Conservation (phyloP, 352 stramenopile species). For the Globisporangium middletonii region DNA sequence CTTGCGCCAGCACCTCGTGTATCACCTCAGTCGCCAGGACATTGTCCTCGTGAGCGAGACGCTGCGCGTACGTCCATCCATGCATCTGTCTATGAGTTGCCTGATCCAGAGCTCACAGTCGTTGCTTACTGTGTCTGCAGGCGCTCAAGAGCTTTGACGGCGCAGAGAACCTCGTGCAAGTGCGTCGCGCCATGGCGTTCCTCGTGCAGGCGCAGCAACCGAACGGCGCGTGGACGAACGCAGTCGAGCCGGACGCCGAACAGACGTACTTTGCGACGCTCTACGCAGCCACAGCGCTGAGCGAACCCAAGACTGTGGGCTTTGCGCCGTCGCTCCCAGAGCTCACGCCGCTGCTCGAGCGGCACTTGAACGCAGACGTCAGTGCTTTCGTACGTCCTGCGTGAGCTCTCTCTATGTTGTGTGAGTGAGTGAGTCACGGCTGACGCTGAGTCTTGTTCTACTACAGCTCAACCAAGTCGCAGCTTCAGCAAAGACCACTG, state of each 20-base stretch:
- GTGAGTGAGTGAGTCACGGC: not conserved
- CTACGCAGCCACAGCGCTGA: slow-evolving; percentile 39
- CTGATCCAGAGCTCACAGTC: not conserved
- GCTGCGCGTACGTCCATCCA: slow-evolving; percentile 35
- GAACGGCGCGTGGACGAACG: slow-evolving; percentile 50
- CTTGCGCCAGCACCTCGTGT: slow-evolving; percentile 75
- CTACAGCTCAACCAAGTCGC: not conserved
- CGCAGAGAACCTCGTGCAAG: slow-evolving; percentile 57
- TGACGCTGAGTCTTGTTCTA: not conserved
- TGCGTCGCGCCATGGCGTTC: slow-evolving; percentile 64
- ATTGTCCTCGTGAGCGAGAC: slow-evolving; percentile 61
- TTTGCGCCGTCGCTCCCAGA: slow-evolving; percentile 65
- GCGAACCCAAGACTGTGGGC: slow-evolving; percentile 32
- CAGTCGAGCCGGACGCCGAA: slow-evolving; percentile 14
- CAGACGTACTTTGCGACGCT: slow-evolving; percentile 51
- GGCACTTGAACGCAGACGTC: slow-evolving; percentile 58
- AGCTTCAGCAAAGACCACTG: not conserved
- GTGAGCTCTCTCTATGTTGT: not conserved
- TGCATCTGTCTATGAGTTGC: not conserved
- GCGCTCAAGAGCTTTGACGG: slow-evolving; percentile 69
- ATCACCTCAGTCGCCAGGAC: slow-evolving; percentile 74
- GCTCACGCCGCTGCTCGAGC: slow-evolving; percentile 41
- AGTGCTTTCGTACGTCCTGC: slow-evolving; percentile 2
- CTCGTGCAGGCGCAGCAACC: slow-evolving; percentile 50
- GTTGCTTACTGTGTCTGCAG: slow-evolving; percentile 20